phyloP scores from a whole-genome alignment of 2,329 filamentous ascomycete species.

The Aspergillus neoniger region DNA sequence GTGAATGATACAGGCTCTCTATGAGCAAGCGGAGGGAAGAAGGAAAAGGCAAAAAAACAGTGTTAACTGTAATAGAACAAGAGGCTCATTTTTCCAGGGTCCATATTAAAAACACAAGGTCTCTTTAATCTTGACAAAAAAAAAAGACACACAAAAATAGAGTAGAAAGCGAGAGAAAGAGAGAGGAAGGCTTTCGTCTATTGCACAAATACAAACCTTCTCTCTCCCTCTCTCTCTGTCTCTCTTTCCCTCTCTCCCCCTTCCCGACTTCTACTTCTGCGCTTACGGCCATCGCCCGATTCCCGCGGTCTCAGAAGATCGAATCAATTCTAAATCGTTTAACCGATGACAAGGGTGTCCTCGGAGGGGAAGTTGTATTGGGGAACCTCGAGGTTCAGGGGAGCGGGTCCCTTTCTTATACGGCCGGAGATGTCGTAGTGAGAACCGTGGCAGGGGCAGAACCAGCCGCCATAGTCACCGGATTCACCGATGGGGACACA shows the following conservation, averaged over 20 bases:
- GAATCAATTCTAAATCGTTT: conserved; percentile 44
- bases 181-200: conserved; percentile 32
- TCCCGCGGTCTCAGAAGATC: conserved; percentile 1
- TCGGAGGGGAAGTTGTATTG: conserved; percentile 91
- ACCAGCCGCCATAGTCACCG: conserved; percentile 98
- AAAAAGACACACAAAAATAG: conserved; percentile 29
- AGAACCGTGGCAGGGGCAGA: conserved; percentile 99
- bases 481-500: conserved; percentile 99
- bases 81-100: conserved; percentile 35
- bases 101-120: conserved; percentile 42
- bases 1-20: conserved; percentile 20
- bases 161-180: conserved; percentile 9
- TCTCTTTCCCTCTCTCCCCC: conserved; percentile 19
- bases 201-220: conserved; percentile 21
- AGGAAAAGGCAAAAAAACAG: conserved; percentile 1
- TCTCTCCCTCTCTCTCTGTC: conserved; percentile 15
- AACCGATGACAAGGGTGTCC: conserved; percentile 88
- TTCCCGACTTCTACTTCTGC: conserved; percentile 6
- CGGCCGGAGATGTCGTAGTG: conserved; percentile 99
- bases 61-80: conserved; percentile 22
- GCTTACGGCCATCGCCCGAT: not conserved
- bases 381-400: conserved; percentile 95
- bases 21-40: conserved; percentile 15
- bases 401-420: conserved; percentile 95
- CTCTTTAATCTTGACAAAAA: conserved; percentile 39